Conservation (phyloP, 1,284 basidiomycete genomes). For the Ceratobasidium sp. region DNA sequence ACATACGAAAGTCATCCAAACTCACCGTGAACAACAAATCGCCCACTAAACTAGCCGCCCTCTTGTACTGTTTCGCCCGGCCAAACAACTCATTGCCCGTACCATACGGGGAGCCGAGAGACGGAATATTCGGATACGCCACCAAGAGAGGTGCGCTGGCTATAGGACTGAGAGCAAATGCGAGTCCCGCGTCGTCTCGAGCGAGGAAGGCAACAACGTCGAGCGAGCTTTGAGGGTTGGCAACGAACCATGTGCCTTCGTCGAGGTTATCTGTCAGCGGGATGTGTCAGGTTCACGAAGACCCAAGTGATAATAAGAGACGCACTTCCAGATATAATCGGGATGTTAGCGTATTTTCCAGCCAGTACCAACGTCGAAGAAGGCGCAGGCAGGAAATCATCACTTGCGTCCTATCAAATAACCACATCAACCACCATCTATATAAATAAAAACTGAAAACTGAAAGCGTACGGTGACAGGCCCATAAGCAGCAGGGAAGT, state of each 20-base stretch:
- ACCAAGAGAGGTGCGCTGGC: neutral
- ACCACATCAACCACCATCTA: too few relatives aligned
- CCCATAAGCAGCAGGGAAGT: conserved; percentile 29
- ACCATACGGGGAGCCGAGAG: conserved; percentile 13
- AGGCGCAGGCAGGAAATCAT: conserved; percentile 8
- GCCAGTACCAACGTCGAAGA: neutral
- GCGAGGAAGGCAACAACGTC: conserved; percentile 16
- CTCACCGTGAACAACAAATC: conserved; percentile 21
- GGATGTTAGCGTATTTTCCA: conserved; percentile 34
- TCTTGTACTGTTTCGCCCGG: conserved; percentile 8
- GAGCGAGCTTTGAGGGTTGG: neutral
- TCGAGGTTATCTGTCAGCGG: conserved; percentile 8
- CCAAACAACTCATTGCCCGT: conserved; percentile 32
- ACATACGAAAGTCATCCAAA: neutral
- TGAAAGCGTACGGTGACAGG: conserved; percentile 14
- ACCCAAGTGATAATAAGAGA: neutral
- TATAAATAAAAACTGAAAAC: too few relatives aligned
- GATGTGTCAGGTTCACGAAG: too few relatives aligned
- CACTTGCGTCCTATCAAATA: neutral
- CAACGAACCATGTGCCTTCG: conserved; percentile 22
- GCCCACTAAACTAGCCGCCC: conserved; percentile 17
- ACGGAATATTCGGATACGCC: conserved; percentile 2
- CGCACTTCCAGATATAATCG: conserved; percentile 32
- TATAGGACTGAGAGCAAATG: neutral
- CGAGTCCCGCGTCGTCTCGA: neutral